These are phyloP conservation scores for Angomonas deanei DNA, from an alignment of 208 protist species.

Conservation along the genomic window DNA sequence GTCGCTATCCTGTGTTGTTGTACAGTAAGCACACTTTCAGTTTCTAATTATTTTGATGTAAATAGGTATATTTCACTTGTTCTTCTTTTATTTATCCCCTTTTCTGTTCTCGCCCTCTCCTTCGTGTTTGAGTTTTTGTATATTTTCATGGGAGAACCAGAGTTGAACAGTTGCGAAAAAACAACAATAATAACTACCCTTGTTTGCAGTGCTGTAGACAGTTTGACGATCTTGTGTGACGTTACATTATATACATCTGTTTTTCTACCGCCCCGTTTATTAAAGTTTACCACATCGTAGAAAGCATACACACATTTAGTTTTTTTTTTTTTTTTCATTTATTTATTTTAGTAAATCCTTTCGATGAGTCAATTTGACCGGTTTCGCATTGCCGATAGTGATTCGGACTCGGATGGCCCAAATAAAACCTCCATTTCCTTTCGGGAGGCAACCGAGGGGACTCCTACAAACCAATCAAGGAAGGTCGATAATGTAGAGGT, in stretches of 20 bases:
- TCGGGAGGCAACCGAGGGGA: constrained; percentile 3
- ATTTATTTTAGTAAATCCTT: neutral
- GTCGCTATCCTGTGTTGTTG: constrained; percentile 4
- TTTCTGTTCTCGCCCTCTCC: too few relatives aligned
- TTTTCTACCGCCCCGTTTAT: neutral
- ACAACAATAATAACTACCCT: too few relatives aligned
- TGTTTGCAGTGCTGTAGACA: too few relatives aligned
- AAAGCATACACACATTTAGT: too few relatives aligned
- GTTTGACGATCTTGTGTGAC: neutral
- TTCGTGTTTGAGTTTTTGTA: neutral
- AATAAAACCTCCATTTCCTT: constrained; percentile 7
- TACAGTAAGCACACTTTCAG: neutral
- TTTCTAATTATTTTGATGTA: constrained; percentile 1
- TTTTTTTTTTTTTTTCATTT: neutral
- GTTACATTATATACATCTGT: neutral
- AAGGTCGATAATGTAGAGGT: too few relatives aligned
- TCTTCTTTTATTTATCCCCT: neutral
- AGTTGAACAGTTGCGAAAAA: neutral
- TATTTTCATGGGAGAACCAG: neutral
- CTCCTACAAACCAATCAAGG: neutral
- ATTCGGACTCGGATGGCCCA: constrained; percentile 34
- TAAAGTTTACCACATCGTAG: too few relatives aligned
- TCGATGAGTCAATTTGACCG: constrained; percentile 24
- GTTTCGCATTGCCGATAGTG: constrained; percentile 46
- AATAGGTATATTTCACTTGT: neutral